Evolutionary conservation across 2,329 filamentous ascomycete species (phyloP).

Genomic region (Elsinoe perseae): DNA sequence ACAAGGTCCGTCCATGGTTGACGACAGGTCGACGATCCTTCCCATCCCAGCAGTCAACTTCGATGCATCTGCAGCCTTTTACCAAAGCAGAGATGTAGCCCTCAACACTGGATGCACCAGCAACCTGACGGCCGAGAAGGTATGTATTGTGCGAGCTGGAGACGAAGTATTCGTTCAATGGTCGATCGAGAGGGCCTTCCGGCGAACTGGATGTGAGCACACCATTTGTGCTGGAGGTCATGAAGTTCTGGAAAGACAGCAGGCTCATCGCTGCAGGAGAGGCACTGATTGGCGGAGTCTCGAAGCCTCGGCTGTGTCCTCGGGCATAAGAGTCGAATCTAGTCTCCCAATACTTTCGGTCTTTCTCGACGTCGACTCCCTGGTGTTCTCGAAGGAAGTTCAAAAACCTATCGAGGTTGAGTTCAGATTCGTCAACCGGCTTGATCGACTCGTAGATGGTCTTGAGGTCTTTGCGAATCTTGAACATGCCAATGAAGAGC

Average conservation of each 20-base stretch:
- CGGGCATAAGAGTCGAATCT: constrained; percentile 62
- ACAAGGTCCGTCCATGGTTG: constrained; percentile 83
- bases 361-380: constrained; percentile 63
- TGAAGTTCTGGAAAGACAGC: constrained; percentile 67
- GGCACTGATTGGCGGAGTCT: constrained; percentile 8
- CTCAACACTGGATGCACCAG: constrained; percentile 84
- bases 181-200: constrained; percentile 57
- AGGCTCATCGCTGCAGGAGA: constrained; percentile 59
- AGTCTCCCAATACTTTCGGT: constrained; percentile 59
- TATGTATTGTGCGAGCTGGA: constrained; percentile 99
- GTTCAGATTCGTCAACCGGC: constrained; percentile 44
- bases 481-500: constrained; percentile 73
- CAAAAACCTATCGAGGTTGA: constrained; percentile 68
- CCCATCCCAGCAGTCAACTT: constrained; percentile 98
- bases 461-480: constrained; percentile 73
- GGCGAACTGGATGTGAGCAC: constrained; percentile 41
- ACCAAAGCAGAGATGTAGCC: constrained; percentile 86
- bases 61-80: constrained; percentile 86
- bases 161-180: constrained; percentile 94
- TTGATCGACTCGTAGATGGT: constrained; percentile 58
- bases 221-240: constrained; percentile 65
- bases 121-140: constrained; percentile 81
- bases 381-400: constrained; percentile 67
- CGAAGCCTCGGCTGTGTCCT: constrained; percentile 37
- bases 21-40: constrained; percentile 79